Evolutionary conservation across 2,329 filamentous ascomycete genomes (phyloP), one percentile per base, ranked within the genome.

Genomic region (Laburnicola sp.): DNA sequence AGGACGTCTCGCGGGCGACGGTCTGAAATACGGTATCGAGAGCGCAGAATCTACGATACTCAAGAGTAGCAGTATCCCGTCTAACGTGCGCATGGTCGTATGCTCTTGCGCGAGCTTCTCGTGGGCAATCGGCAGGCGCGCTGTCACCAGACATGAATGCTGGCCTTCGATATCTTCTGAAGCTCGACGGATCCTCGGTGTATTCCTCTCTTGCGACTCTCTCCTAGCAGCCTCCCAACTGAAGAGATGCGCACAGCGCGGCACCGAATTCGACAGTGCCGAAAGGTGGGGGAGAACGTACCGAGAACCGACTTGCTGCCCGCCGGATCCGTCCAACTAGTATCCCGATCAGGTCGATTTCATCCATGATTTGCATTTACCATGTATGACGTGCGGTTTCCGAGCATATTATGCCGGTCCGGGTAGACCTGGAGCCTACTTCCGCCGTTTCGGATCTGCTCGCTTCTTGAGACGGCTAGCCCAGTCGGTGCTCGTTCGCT

Each of bases 381-480:
- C 43, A 41, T 26, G n/a, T 16, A 44, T 37, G 37, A 35, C 35
- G 40, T 37, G 32, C 25, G 32, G 43, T 42, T 40, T 31, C 34
- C 35, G 25, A 23, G 28, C n/a, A 32, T 30, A 53, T 53, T 53
- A 45, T 46, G 46, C 51, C 51, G 31, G 31, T 46, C 50, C 27
- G 31, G 51, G 51, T 38, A 41, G 39, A 35, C 25, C n/a, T 38
- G 43, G 31, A 39, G 25, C 9, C 32, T 35, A 6, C 21, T 25
- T 27, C 23, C 26, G 34, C 23, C 16, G 46, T 50, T 49, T 50
- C 41, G 42, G 46, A 53, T 47, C 36, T 11, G 16, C 22, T 53
- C 51, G 46, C 51, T 42, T 53, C 51, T 23, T 47, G 46, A 42
- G 32, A 50, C 42, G 37, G 45, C 37, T 45, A 53, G 45, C 28